Evolutionary conservation across 129 eudicot species (phyloP).

Genomic region (Heracleum sosnowskyi): DNA sequence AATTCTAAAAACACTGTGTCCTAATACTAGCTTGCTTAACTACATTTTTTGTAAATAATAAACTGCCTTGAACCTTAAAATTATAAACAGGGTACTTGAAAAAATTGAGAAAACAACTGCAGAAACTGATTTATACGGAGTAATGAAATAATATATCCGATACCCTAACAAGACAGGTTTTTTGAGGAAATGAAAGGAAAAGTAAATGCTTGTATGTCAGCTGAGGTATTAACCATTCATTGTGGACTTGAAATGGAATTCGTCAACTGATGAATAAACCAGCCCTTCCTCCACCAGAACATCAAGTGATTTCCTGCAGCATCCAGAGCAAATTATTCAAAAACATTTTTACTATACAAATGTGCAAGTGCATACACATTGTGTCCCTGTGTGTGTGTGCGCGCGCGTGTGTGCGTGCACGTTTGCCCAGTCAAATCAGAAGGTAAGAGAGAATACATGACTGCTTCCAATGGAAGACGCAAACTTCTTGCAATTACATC

Average conservation of each 20-base stretch:
- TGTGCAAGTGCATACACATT: background rate
- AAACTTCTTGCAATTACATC: constrained; percentile 47
- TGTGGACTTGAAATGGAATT: constrained; percentile 47
- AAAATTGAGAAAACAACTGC: too few species aligned
- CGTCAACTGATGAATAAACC: constrained; percentile 60
- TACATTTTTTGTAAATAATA: too few species aligned
- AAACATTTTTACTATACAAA: background rate
- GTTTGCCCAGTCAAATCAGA: background rate
- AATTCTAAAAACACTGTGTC: too few species aligned
- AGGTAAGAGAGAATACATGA: constrained; percentile 32
- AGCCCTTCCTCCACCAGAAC: constrained; percentile 54
- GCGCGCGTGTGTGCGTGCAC: background rate
- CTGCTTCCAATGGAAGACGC: constrained; percentile 36
- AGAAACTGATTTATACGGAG: too few species aligned
- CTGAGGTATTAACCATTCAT: constrained; percentile 25
- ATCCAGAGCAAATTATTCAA: background rate
- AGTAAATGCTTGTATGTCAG: background rate
- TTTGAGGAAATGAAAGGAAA: background rate
- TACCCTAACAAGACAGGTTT: too few species aligned
- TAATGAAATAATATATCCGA: too few species aligned
- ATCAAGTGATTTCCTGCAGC: constrained; percentile 36
- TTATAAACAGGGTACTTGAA: too few species aligned
- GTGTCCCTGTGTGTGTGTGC: background rate
- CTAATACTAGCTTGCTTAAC: too few species aligned
- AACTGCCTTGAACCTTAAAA: too few species aligned